These are phyloP conservation scores for Metschnikowia noctiluminum DNA, from an alignment of 805 yeast genomes.

Conservation along the genomic window DNA sequence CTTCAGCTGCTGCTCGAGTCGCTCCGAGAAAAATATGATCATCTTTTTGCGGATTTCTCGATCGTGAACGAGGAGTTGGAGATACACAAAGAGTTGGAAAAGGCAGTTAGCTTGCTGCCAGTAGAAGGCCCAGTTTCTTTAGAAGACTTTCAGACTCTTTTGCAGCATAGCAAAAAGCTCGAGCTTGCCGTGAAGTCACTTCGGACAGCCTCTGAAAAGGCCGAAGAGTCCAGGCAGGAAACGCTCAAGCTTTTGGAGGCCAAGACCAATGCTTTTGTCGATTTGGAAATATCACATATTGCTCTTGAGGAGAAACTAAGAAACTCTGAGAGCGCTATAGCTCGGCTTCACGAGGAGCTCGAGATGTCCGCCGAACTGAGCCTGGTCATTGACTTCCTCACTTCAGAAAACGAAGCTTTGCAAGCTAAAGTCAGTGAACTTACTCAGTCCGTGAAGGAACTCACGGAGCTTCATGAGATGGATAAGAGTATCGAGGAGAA, in stretches of 20 bases:
- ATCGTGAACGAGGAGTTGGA: constrained; percentile 35
- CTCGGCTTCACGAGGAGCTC: constrained; percentile 27
- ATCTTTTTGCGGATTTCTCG: constrained; percentile 28
- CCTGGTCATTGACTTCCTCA: constrained; percentile 31
- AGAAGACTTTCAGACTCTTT: constrained; percentile 21
- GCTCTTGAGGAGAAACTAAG: constrained; percentile 12
- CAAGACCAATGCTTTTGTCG: neutral
- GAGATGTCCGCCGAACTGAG: constrained; percentile 37
- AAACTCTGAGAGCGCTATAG: constrained; percentile 24
- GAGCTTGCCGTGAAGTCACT: constrained; percentile 41
- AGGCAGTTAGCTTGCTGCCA: constrained; percentile 24
- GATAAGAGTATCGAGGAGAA: constrained; percentile 49
- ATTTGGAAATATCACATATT: constrained; percentile 1
- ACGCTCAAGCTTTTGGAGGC: constrained; percentile 17
- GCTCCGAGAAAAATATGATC: constrained; percentile 28
- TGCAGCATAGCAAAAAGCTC: constrained; percentile 34
- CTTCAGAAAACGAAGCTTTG: constrained; percentile 35
- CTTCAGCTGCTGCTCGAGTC: constrained; percentile 24
- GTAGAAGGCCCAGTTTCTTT: constrained; percentile 12
- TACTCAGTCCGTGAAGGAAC: constrained; percentile 39
- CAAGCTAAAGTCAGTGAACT: constrained; percentile 29
- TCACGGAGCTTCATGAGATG: constrained; percentile 48
- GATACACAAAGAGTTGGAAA: constrained; percentile 35
- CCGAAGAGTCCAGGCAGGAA: constrained; percentile 21
- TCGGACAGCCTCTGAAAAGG: constrained; percentile 20